Base-by-base conservation (phyloP, 2,329 filamentous ascomycete genomes). In the Fusarium veterinarium region DNA sequence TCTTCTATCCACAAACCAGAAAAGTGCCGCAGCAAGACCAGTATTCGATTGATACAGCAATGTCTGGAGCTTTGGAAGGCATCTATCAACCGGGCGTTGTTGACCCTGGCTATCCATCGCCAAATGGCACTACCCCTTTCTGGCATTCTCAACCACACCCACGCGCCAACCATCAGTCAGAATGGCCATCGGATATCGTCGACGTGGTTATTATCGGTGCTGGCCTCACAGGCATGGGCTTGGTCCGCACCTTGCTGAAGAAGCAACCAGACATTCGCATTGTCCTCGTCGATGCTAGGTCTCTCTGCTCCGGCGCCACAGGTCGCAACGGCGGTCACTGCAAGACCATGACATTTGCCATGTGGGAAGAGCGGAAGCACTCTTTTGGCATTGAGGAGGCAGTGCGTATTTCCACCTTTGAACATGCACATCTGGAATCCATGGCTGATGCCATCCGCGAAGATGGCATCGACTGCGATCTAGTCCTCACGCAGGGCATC, bases 321-420 rank as follows among this genome's bases (percentile, higher is more conserved):
- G 81, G 79, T 4, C 75, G 82, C 28, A 84, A 84, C 69, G 82
- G 82, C 17, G 81, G 81, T 8, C 80, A 82, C 52, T 57, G 59
- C 30, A 71, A 71, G 31, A 56, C 59, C 14, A 71, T 64, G 59
- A 31, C 45, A 7, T 79, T 77, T 28, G 41, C 38, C 67, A 71
- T 55, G 53, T 66, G 52, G 73, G 42, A 49, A n/a, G 59, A 61
- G 20, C 33, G 66, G 8, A 61, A 64, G 11, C 28, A 71, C 5
- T 37, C 44, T 3, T 73, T 64, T 52, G 77, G 77, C 4, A 74
- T 78, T 35, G 74, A 78, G 37, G 77, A 77, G 49, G 77, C 71
- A 8, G 61, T 79, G 6, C 65, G 69, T 20, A 66, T 79, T 17
- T 69, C 60, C 9, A 67, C 46, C 10, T 66, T 78, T 52, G 78